Base-by-base conservation (phyloP, 495 filamentous ascomycete genomes). In the Lasiosphaeria ovina region DNA sequence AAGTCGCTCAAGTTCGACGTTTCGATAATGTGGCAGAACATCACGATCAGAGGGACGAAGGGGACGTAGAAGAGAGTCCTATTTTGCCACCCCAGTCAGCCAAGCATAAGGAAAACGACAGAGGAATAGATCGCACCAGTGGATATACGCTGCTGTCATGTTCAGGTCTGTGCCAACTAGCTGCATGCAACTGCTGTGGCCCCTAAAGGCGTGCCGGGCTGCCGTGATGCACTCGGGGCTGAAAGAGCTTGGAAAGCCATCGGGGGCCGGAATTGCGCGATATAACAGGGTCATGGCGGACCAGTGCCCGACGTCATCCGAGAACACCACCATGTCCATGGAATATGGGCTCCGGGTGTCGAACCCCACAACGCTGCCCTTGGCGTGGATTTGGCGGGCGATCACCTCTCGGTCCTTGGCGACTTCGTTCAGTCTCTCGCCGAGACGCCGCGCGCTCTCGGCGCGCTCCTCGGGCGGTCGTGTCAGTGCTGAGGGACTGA, bases 21-120 rank as follows among this genome's bases (percentile, higher is more conserved):
- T 66, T 83, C 80, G 59, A 90, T 83, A 4, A 84, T 78, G 60
- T 89, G 81, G 75, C 87, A 88, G 76, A 90, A 89, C 4, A 90
- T 75, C 3, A 89, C 83, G 52, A 88, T 86, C 66, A 88, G 85
- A 0, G 87, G 87, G 42, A 85, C 81, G 65, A 90, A 89, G 3
- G 87, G 87, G 10, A 84, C 78, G 64, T 85, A 79, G 24, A 90
- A 75, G 34, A 90, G 76, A 2, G 82, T 81, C 85, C 86, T 88
- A 31, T 47, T 31, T 10, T 3, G 33, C 2, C 5, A 11, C 57
- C n/a, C 58, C 31, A 40, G 60, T 48, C 16, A 68, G 49, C n/a
- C 36, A 16, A 40, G n/a, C 14, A 40, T 11, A 42, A 3, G 4
- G 10, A 33, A 35, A 17, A 11, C 16, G 11, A 40, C 14, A 53